Conservation (phyloP, 1,284 basidiomycete species). For the Cryptococcus wingfieldii region DNA sequence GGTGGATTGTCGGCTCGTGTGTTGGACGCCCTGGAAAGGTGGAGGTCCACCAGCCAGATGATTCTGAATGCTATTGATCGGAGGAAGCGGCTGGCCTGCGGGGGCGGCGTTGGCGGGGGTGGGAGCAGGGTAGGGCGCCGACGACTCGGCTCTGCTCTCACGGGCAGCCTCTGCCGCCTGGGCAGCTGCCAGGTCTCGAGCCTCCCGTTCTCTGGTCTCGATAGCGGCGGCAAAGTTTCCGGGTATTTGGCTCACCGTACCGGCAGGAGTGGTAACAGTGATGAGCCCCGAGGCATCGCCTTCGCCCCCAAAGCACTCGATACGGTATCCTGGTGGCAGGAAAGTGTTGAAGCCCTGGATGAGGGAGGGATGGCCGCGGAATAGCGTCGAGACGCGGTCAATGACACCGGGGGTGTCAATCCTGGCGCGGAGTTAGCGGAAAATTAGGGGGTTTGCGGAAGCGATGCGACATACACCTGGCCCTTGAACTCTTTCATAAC, state of each 20-base stretch:
- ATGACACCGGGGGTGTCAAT: constrained; percentile 99
- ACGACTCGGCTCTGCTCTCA: constrained; percentile 3
- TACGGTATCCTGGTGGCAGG: constrained; percentile 91
- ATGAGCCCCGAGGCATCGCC: constrained; percentile 71
- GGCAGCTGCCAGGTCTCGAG: constrained; percentile 11
- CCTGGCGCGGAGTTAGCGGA: constrained; percentile 50
- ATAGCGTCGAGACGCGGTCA: constrained; percentile 89
- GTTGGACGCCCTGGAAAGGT: constrained; percentile 15
- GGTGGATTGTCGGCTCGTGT: constrained; percentile 27
- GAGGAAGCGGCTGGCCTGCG: constrained; percentile 16
- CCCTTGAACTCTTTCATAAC: constrained; percentile 99
- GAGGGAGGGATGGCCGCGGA: constrained; percentile 86
- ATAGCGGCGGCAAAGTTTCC: constrained; percentile 45
- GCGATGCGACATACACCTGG: constrained; percentile 60
- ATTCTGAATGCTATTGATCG: constrained; percentile 7
- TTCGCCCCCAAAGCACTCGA: constrained; percentile 62
- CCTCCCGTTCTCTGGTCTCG: constrained; percentile 27
- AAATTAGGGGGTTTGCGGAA: too few species aligned
- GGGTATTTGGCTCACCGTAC: constrained; percentile 63
- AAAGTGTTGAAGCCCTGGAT: constrained; percentile 99
- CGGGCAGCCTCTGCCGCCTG: constrained; percentile 6
- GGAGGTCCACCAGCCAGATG: constrained; percentile 19
- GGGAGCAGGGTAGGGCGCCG: constrained; percentile 6
- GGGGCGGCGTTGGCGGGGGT: constrained; percentile 6
- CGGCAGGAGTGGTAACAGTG: constrained; percentile 89